phyloP scores from a whole-genome alignment of 1,284 basidiomycete genomes.

The Tremellales sp. region DNA sequence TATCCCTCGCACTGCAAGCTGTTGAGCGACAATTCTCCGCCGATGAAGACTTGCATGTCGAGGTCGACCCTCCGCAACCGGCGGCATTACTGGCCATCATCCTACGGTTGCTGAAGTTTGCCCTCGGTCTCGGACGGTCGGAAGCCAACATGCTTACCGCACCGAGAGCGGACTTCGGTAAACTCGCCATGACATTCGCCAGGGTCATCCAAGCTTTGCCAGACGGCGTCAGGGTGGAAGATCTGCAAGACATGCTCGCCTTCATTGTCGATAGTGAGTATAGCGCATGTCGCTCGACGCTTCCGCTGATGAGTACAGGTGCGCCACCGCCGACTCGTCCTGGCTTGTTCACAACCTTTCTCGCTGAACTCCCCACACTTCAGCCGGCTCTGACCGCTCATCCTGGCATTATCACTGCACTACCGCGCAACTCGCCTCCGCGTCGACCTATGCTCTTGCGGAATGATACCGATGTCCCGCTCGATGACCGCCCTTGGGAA shows the following conservation, averaged over 20 bases:
- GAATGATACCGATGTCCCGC: slow-evolving; percentile 14
- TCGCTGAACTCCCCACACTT: slow-evolving; percentile 21
- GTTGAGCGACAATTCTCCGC: slow-evolving; percentile 31
- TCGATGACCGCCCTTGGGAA: slow-evolving; percentile 47
- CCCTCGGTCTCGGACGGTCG: slow-evolving; percentile 19
- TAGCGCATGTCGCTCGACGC: not conserved
- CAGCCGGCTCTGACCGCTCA: slow-evolving; percentile 16
- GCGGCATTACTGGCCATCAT: slow-evolving; percentile 26
- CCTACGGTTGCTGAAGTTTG: slow-evolving; percentile 32
- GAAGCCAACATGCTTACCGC: slow-evolving; percentile 19
- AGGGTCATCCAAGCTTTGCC: slow-evolving; percentile 20
- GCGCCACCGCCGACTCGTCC: slow-evolving; percentile 22
- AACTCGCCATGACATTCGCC: slow-evolving; percentile 28
- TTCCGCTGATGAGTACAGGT: slow-evolving; percentile 10
- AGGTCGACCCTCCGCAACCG: slow-evolving; percentile 27
- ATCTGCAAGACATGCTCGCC: slow-evolving; percentile 29
- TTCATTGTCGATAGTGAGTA: slow-evolving; percentile 32
- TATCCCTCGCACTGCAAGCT: slow-evolving; percentile 34
- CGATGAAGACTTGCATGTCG: slow-evolving; percentile 22
- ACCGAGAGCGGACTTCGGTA: slow-evolving; percentile 37
- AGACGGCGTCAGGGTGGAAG: slow-evolving; percentile 2
- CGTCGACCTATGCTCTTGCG: slow-evolving; percentile 28
- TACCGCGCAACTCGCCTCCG: slow-evolving; percentile 25
- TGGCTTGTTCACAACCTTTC: slow-evolving; percentile 24
- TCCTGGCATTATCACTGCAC: slow-evolving; percentile 17